Evolutionary conservation across 371 early-diverging fungal species (phyloP), one percentile per base, ranked within the genome.

Genomic region (Saksenaea vasiformis): DNA sequence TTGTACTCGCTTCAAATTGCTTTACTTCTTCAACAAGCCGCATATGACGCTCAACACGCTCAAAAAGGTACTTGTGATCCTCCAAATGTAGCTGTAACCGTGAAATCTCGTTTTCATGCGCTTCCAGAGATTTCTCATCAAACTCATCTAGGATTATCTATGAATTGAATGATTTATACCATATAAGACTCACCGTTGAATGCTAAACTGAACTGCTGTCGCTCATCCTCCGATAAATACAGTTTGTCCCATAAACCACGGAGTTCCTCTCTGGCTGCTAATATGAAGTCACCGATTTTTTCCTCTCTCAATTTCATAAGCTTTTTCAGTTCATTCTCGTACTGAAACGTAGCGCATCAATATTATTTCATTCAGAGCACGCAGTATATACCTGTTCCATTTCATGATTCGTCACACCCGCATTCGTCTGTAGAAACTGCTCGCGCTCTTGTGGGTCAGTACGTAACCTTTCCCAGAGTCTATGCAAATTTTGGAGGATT

Each of bases 1-100:
- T 71, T 15, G 79, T 79, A 7, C 62, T 67, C 31, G 61, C 81
- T 64, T 79, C 70, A 66, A 82, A 82, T 11, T 82, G 73, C 34
- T 71, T 58, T 2, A 79, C 51, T 61, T 82, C 82, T 43, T 71
- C 58, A n/a, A 70, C 58, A 5, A 82, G 61, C 36, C 70, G 69
- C 69, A 73, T 82, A 35, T 79, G 73, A 37, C 71, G 68, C 35
- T 79, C 75, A 22, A 78, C 72, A 5, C 65, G 62, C 26, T 78
- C 82, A 35, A 81, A 54, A 37, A 81, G 73, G 54, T 74, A 72
- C 31, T 71, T 73, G 8, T 73, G 77, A 37, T 81, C 77, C 54
- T 81, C 75, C 0, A 64, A 22, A 28, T 73, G 62, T 14, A 73
- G 58, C 31, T 71, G 69, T 5, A 77, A 61, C 14, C 79, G 37